A percentile compares a stretch with the other conserved stretches of the same genome.
Conservation (phyloP, 441 rosid genomes). For the Aquilaria agallochum region DNA sequence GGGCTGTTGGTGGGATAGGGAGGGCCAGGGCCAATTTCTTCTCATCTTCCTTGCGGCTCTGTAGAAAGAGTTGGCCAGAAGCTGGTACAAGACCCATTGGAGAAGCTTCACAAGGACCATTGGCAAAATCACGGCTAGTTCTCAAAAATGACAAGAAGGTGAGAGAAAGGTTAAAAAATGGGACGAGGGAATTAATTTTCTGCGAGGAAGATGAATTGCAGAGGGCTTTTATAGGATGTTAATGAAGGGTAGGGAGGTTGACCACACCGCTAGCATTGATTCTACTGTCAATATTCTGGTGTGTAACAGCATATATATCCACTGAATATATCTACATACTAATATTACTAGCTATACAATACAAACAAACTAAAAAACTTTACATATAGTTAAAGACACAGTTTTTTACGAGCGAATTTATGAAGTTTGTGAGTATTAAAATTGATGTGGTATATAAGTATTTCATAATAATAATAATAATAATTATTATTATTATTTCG, state of each 20-base stretch:
- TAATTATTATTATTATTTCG: too few relatives aligned
- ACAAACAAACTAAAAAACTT: too few relatives aligned
- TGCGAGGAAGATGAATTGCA: constrained; percentile 3
- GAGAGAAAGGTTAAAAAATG: constrained; percentile 6
- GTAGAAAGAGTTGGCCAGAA: constrained; percentile 64
- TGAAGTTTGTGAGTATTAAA: too few relatives aligned
- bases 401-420: too few relatives aligned
- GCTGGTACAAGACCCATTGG: constrained; percentile 63
- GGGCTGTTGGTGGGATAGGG: constrained; percentile 26
- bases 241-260: constrained; percentile 33
- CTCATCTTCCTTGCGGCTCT: constrained; percentile 58
- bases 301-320: too few relatives aligned
- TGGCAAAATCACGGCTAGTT: constrained; percentile 45
- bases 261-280: constrained; percentile 57
- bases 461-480: too few relatives aligned
- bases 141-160: not conserved
- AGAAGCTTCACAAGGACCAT: constrained; percentile 46
- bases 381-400: too few relatives aligned
- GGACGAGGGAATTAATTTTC: not conserved
- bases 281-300: constrained; percentile 14
- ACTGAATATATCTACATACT: too few relatives aligned
- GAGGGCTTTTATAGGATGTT: constrained; percentile 10
- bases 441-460: too few relatives aligned
- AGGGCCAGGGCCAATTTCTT: constrained; percentile 45
- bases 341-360: too few relatives aligned